Evolutionary conservation across 1,284 basidiomycete species (phyloP).

Genomic region (Kwoniella shivajii): DNA sequence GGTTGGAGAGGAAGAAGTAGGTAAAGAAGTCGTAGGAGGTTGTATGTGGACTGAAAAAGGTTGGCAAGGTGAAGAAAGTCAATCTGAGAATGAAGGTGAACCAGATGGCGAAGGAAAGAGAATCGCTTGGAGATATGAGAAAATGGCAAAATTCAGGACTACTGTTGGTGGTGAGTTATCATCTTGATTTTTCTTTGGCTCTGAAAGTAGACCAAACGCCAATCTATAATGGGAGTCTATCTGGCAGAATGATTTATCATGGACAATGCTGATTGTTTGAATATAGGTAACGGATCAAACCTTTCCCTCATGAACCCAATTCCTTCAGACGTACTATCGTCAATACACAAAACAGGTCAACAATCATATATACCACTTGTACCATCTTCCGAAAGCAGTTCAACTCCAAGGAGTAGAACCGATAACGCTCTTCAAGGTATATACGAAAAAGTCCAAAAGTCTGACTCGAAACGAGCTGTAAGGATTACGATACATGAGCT

Average conservation of each 20-base stretch:
- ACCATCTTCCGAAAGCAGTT: background rate
- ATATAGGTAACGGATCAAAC: slow-evolving; percentile 15
- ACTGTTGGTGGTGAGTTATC: slow-evolving; percentile 60
- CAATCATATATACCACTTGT: slow-evolving; percentile 25
- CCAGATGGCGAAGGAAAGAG: slow-evolving; percentile 59
- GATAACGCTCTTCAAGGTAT: slow-evolving; percentile 18
- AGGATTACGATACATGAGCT: slow-evolving; percentile 61
- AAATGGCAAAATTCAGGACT: slow-evolving; percentile 88
- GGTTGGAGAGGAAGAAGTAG: slow-evolving; percentile 62
- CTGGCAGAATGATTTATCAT: slow-evolving; percentile 1
- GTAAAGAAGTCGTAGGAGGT: slow-evolving; percentile 60
- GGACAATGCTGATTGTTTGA: background rate
- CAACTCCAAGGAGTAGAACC: slow-evolving; percentile 2
- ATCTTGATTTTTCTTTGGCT: background rate
- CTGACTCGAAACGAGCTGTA: slow-evolving; percentile 19
- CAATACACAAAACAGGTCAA: slow-evolving; percentile 24
- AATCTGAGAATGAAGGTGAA: slow-evolving; percentile 53
- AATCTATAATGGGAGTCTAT: background rate
- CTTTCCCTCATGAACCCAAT: slow-evolving; percentile 35
- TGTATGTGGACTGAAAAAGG: slow-evolving; percentile 74
- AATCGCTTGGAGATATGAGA: slow-evolving; percentile 95
- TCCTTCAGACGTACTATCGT: slow-evolving; percentile 22
- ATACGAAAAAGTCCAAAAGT: slow-evolving; percentile 13
- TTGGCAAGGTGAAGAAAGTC: slow-evolving; percentile 53
- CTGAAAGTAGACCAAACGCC: background rate